Base-by-base conservation (phyloP, 306 rosid species). In the Castanospermum australe region DNA sequence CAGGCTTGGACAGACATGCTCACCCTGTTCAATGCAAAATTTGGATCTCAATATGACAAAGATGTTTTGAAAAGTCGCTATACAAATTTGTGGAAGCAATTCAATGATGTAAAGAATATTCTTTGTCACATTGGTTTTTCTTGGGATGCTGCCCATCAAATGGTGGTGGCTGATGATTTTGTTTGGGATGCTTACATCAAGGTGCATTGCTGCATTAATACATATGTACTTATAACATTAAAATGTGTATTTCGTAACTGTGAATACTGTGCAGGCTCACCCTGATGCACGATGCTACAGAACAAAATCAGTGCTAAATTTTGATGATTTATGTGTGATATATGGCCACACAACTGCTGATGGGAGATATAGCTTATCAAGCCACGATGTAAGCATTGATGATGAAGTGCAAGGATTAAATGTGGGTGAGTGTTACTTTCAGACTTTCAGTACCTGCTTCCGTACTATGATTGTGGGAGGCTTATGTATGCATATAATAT, bases 331-430 rank as follows among this genome's bases (percentile, higher is more conserved):
- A 85, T 88, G 90, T 82, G 36, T 88, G 69, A 87, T 90, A 57
- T 92, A 84, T 84, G 86, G 90, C 25, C 79, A 89, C 82, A 83
- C 89, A 41, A 63, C 55, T 69, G 97, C 97, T 71, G 97, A 90
- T 85, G 97, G 97, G 81, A 90, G 94, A 72, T 92, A 92, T 79
- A 92, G 97, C 71, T 88, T 90, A 55, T 92, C 97, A 63, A 92
- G 97, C 79, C 94, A 92, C 86, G 97, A 92, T 65, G 47, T 85
- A 18, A 79, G 80, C 74, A 63, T 88, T 32, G 92, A 90, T 28
- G 92, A 88, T 63, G 90, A 88, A 73, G 44, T 79, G 61, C 89
- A 76, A 80, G 87, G 77, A 73, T 76, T 83, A 52, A 71, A 80
- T 82, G 63, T 78, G 59, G 86, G 94, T 90, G 67, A 74, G 82